These are phyloP conservation scores for Sphaerulina vaccinii DNA, from an alignment of 2,329 filamentous ascomycete genomes.

Conservation along the genomic window DNA sequence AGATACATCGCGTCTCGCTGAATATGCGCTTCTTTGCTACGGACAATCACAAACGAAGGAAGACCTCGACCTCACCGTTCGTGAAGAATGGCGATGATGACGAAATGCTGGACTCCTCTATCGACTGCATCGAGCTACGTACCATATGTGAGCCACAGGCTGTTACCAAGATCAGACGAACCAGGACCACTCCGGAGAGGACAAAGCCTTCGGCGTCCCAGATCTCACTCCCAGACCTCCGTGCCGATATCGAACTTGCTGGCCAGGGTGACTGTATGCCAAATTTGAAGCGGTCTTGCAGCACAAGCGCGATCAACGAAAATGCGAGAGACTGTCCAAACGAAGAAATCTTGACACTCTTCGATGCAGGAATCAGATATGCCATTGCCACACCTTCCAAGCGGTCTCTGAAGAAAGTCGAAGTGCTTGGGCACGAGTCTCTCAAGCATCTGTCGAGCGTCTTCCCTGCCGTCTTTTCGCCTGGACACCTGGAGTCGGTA, in stretches of 20 bases:
- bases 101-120: background rate
- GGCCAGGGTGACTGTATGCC: background rate
- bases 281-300: background rate
- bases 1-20: conserved; percentile 33
- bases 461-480: conserved; percentile 43
- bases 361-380: conserved; percentile 12
- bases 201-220: background rate
- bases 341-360: conserved; percentile 19
- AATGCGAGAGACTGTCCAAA: background rate
- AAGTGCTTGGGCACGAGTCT: conserved; percentile 37
- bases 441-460: conserved; percentile 39
- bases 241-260: background rate
- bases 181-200: background rate
- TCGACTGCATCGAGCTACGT: background rate
- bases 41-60: conserved; percentile 1
- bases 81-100: background rate
- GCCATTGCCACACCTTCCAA: conserved; percentile 36
- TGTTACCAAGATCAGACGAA: background rate
- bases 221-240: background rate
- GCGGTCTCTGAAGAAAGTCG: conserved; percentile 29
- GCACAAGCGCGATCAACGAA: conserved; percentile 1
- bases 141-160: background rate
- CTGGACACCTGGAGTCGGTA: conserved; percentile 38
- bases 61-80: background rate
- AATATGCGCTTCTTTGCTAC: conserved; percentile 22